phyloP scores from a whole-genome alignment of 305 asterid species.

The Caryopteris hybrid region DNA sequence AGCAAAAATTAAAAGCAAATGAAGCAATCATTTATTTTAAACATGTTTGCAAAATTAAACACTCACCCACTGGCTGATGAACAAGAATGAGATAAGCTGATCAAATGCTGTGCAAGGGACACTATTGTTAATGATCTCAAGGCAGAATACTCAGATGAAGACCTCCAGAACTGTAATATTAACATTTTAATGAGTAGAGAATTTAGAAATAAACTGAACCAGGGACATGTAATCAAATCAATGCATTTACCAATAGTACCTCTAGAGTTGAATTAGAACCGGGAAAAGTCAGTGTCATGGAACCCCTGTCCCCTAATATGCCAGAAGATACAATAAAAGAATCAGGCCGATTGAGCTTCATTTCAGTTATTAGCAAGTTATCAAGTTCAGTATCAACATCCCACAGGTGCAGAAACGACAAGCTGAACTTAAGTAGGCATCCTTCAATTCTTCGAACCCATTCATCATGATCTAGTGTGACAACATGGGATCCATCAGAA shows the following conservation, averaged over 20 bases:
- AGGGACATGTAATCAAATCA: conserved; percentile 10
- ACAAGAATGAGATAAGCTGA: conserved; percentile 77
- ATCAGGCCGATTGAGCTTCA: conserved; percentile 74
- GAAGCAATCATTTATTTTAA: neutral
- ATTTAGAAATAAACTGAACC: conserved; percentile 23
- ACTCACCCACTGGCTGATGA: conserved; percentile 85
- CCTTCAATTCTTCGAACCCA: conserved; percentile 56
- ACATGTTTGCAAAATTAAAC: conserved; percentile 15
- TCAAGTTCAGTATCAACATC: conserved; percentile 83
- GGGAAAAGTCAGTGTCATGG: conserved; percentile 85
- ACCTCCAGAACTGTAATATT: conserved; percentile 85
- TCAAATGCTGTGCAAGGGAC: conserved; percentile 95
- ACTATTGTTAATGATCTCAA: conserved; percentile 94
- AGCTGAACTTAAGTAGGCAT: conserved; percentile 72
- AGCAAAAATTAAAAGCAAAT: conserved; percentile 9
- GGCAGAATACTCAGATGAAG: conserved; percentile 90
- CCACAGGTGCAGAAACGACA: conserved; percentile 95
- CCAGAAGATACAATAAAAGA: conserved; percentile 82
- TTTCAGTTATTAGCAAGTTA: conserved; percentile 68
- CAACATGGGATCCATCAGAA: conserved; percentile 31
- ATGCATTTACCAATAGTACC: conserved; percentile 44
- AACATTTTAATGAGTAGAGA: conserved; percentile 19
- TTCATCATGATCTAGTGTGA: conserved; percentile 38
- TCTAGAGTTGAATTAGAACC: conserved; percentile 69
- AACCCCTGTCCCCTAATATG: conserved; percentile 86